phyloP scores from a whole-genome alignment of 2,329 filamentous ascomycete genomes.

The Didymella keratinophila region DNA sequence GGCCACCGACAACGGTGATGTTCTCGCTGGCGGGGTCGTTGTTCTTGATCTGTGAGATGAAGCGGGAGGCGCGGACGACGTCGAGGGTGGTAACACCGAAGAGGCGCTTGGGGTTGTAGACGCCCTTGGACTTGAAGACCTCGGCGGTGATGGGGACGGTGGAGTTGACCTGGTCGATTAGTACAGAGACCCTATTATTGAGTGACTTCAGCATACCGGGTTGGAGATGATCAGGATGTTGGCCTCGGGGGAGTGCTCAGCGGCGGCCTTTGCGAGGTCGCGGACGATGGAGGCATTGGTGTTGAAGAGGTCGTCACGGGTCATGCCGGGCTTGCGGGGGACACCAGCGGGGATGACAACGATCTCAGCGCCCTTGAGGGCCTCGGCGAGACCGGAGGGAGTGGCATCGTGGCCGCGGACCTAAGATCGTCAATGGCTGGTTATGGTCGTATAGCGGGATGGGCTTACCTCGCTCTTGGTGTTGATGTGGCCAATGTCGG shows the following conservation, averaged over 20 bases:
- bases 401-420: constrained; percentile 89
- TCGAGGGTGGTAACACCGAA: constrained; percentile 99
- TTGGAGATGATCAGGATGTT: constrained; percentile 98
- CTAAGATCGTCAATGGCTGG: constrained; percentile 39
- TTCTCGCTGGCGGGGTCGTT: constrained; percentile 92
- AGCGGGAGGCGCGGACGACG: constrained; percentile 95
- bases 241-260: constrained; percentile 86
- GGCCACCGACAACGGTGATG: constrained; percentile 94
- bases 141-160: constrained; percentile 97
- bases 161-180: constrained; percentile 77
- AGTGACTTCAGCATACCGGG: too few relatives aligned
- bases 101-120: constrained; percentile 99
- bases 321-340: constrained; percentile 99
- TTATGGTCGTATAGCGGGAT: constrained; percentile 11
- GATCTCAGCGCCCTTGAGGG: constrained; percentile 87
- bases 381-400: constrained; percentile 75
- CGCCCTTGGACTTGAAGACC: constrained; percentile 92
- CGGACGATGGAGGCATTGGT: constrained; percentile 99
- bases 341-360: constrained; percentile 98
- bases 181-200: not conserved
- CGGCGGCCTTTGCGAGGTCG: constrained; percentile 94
- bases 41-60: constrained; percentile 92
- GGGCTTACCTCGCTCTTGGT: constrained; percentile 79
- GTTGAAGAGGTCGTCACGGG: constrained; percentile 99
- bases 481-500: constrained; percentile 99